These are phyloP conservation scores for Colletotrichum tabaci DNA, from an alignment of 2,329 filamentous ascomycete genomes.

Conservation along the genomic window DNA sequence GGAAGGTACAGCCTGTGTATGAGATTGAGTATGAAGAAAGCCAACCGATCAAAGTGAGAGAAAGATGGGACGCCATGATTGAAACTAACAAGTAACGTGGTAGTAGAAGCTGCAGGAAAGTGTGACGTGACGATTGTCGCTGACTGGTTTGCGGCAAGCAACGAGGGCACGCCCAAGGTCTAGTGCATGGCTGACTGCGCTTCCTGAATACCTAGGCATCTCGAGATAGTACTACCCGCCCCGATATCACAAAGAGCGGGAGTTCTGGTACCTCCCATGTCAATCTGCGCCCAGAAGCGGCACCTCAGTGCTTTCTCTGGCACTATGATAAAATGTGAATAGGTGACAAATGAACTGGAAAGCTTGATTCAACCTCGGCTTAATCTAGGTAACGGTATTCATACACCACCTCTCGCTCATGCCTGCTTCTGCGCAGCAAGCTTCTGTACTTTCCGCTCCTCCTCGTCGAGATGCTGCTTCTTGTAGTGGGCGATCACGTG, in stretches of 20 bases:
- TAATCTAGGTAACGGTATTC: conserved; percentile 43
- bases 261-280: no score
- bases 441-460: conserved; percentile 68
- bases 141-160: background rate
- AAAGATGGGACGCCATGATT: background rate
- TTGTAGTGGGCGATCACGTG: conserved; percentile 71
- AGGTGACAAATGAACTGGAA: conserved; percentile 33
- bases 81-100: background rate
- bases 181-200: background rate
- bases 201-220: background rate
- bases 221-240: background rate
- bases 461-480: conserved; percentile 67
- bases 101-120: background rate
- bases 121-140: background rate
- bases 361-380: conserved; percentile 37
- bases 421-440: conserved; percentile 39
- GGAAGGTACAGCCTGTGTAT: background rate
- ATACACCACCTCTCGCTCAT: conserved; percentile 36
- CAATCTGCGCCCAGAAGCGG: no score
- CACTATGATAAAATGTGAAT: background rate
- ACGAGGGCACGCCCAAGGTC: background rate
- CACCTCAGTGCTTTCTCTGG: background rate
- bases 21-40: background rate
- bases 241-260: no score
- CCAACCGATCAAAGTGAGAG: background rate